Percentiles rank a stretch among this genome's conserved stretches.
Evolutionary conservation across 768 basidiomycete species (phyloP).

Genomic region (Mycena crocata): DNA sequence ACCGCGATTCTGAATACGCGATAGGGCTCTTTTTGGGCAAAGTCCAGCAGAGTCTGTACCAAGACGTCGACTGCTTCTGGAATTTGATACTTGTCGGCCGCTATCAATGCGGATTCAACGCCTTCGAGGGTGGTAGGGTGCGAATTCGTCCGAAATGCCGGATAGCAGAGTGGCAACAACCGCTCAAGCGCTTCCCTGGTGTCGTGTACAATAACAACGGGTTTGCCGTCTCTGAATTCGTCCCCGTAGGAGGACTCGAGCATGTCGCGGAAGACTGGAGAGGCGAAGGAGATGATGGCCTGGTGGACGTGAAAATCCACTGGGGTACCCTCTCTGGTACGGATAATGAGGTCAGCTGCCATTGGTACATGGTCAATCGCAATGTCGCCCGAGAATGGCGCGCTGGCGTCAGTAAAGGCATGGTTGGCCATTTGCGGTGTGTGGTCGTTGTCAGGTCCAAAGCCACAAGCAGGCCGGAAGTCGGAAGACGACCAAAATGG

Average conservation of each 20-base stretch:
- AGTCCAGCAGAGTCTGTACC: background rate
- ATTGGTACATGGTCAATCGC: background rate
- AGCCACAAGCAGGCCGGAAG: too few species aligned
- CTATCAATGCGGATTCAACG: background rate
- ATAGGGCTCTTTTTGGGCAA: background rate
- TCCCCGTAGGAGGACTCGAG: background rate
- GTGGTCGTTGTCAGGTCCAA: too few species aligned
- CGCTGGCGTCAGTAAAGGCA: background rate
- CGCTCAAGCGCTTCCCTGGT: background rate
- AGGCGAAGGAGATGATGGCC: background rate
- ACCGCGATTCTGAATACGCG: background rate
- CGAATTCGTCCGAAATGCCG: background rate
- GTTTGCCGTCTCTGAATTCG: background rate
- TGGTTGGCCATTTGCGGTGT: too few species aligned
- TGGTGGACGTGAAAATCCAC: slow-evolving; percentile 8
- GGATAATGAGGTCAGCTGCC: slow-evolving; percentile 14
- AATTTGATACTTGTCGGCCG: slow-evolving; percentile 4
- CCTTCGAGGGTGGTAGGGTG: slow-evolving; percentile 1
- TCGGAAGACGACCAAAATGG: too few species aligned
- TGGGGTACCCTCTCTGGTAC: background rate
- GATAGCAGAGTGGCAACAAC: slow-evolving; percentile 1
- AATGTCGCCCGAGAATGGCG: background rate
- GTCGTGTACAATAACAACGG: background rate
- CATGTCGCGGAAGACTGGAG: slow-evolving; percentile 7
- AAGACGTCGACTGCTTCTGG: background rate